phyloP scores from a whole-genome alignment of 768 basidiomycete genomes.

The Agaricus blazei region DNA sequence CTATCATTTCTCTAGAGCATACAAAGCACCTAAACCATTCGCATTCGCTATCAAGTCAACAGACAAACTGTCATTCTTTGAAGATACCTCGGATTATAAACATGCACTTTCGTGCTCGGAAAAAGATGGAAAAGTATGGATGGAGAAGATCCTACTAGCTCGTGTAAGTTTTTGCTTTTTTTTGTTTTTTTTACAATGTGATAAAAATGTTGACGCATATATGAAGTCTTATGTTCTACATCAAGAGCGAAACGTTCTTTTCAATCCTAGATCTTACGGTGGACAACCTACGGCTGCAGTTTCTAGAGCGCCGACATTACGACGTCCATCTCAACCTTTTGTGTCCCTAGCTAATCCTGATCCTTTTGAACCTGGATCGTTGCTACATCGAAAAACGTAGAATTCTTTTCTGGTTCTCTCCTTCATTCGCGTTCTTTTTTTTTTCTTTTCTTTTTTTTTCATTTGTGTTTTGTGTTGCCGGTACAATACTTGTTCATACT shows the following conservation, averaged over 20 bases:
- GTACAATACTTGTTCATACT: background rate
- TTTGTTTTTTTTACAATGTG: background rate
- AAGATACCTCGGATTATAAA: conserved; percentile 82
- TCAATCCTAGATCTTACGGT: conserved; percentile 33
- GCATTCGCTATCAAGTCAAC: conserved; percentile 87
- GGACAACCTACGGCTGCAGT: conserved; percentile 21
- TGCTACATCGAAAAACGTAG: conserved; percentile 48
- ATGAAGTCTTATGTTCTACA: conserved; percentile 74
- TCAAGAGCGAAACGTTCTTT: conserved; percentile 72
- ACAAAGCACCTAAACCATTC: conserved; percentile 81
- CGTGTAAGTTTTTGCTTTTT: conserved; percentile 53
- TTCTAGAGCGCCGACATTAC: conserved; percentile 33
- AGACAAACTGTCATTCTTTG: conserved; percentile 81
- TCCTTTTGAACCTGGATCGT: conserved; percentile 72
- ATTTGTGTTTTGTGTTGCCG: background rate
- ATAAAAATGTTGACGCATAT: conserved; percentile 12
- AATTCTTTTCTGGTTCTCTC: conserved; percentile 4
- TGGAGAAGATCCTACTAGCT: conserved; percentile 76
- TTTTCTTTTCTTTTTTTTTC: background rate
- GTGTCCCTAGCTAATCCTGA: conserved; percentile 31
- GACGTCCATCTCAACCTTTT: conserved; percentile 32
- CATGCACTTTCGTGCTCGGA: conserved; percentile 80
- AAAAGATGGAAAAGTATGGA: conserved; percentile 70
- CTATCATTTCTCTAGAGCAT: conserved; percentile 69
- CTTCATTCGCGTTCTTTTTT: background rate